phyloP scores from a whole-genome alignment of 2,329 filamentous ascomycete species.

The Stagonosporopsis chrysanthemi region DNA sequence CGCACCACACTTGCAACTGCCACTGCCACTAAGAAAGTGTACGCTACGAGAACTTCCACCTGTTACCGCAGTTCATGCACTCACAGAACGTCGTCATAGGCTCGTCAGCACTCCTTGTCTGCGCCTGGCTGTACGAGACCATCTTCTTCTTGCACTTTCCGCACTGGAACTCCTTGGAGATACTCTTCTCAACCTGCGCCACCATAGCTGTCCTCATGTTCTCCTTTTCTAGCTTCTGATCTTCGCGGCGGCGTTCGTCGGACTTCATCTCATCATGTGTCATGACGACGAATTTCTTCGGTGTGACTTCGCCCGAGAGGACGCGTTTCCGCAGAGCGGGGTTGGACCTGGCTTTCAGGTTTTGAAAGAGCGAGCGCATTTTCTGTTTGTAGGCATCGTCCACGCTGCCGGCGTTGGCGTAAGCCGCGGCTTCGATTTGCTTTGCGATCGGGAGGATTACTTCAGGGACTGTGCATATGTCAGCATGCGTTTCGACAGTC shows the following conservation, averaged over 20 bases:
- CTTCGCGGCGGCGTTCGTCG: constrained; percentile 77
- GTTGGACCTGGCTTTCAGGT: constrained; percentile 93
- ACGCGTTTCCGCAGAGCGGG: constrained; percentile 77
- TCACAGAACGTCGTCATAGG: constrained; percentile 70
- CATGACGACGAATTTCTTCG: constrained; percentile 84
- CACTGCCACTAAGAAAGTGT: background rate
- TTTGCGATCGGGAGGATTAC: constrained; percentile 71
- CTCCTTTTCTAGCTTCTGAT: constrained; percentile 80
- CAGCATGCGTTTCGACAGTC: constrained; percentile 3
- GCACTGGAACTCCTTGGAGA: constrained; percentile 87
- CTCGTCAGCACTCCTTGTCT: constrained; percentile 95
- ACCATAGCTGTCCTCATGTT: constrained; percentile 99
- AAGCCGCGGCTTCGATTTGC: constrained; percentile 80
- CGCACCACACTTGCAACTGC: background rate
- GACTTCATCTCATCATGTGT: constrained; percentile 90
- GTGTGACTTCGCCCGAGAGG: constrained; percentile 73
- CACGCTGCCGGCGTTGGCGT: constrained; percentile 72
- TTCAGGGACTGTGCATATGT: constrained; percentile 58
- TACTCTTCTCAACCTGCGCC: constrained; percentile 87
- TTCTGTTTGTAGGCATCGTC: constrained; percentile 81
- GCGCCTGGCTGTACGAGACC: constrained; percentile 94
- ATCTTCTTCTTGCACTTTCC: constrained; percentile 91
- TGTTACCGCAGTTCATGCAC: constrained; percentile 60
- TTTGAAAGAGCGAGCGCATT: constrained; percentile 90
- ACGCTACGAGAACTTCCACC: constrained; percentile 56